A percentile compares a stretch with the other conserved stretches of the same genome.
Evolutionary conservation across 371 early-diverging fungal species (phyloP).

Genomic region (Mortierella polycephala): DNA sequence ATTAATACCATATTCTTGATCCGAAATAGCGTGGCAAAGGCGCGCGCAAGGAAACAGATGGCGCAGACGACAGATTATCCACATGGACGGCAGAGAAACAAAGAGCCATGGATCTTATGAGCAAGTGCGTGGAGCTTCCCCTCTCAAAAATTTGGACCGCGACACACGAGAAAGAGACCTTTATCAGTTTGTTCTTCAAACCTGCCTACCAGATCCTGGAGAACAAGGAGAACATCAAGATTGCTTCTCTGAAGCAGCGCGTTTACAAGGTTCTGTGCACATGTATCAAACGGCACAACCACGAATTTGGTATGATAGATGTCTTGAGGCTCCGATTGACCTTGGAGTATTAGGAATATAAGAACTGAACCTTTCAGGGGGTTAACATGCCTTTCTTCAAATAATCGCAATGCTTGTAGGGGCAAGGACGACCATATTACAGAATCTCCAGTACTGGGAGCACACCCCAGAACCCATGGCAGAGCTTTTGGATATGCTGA

Average conservation of each 20-base stretch:
- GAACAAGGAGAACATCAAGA: slow-evolving; percentile 74
- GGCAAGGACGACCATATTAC: slow-evolving; percentile 85
- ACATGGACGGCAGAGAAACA: slow-evolving; percentile 71
- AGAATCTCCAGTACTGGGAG: slow-evolving; percentile 93
- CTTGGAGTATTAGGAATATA: neutral
- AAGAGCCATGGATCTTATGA: slow-evolving; percentile 64
- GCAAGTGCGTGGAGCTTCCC: slow-evolving; percentile 70
- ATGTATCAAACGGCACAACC: slow-evolving; percentile 79
- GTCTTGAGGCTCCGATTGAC: no score
- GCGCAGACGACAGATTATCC: slow-evolving; percentile 55
- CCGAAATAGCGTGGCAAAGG: slow-evolving; percentile 33
- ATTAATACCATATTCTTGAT: neutral
- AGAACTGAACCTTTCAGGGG: no score
- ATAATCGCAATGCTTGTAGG: slow-evolving; percentile 47
- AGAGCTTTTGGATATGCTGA: slow-evolving; percentile 76
- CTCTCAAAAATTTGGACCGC: slow-evolving; percentile 84
- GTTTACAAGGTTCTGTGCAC: slow-evolving; percentile 72
- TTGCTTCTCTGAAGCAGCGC: slow-evolving; percentile 62
- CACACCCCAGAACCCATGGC: slow-evolving; percentile 94
- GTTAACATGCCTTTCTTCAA: no score
- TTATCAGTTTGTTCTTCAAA: slow-evolving; percentile 88
- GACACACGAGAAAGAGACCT: slow-evolving; percentile 78
- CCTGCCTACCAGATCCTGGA: slow-evolving; percentile 87
- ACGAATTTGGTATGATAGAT: slow-evolving; percentile 68
- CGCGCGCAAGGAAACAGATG: slow-evolving; percentile 47